Base-by-base conservation (phyloP, 495 filamentous ascomycete species). In the Patellaria atrata region DNA sequence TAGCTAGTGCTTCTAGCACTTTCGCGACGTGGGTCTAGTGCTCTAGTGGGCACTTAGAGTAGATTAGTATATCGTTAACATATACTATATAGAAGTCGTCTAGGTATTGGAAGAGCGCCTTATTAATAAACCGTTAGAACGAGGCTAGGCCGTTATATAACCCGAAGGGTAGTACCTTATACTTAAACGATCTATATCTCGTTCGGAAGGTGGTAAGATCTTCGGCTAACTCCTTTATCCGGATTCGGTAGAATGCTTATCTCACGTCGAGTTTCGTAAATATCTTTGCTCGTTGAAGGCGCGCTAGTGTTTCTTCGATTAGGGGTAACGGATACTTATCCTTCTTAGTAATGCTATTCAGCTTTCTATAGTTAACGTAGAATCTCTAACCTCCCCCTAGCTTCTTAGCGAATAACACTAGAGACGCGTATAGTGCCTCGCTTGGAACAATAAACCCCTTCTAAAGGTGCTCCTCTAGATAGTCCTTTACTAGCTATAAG, bases 281-380 rank as follows among this genome's bases (percentile, higher is more conserved):
- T 15, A 52, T 47, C 28, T 44, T 57, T 3, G 51, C 48, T 24
- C 38, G 41, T 0, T 13, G 18, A 0, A 71, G 18, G 0, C 41
- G 16, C n/a, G 44, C 18, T 2, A 70, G 26, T 0, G 53, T 50
- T 32, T 73, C 55, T n/a, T 62, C 27, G 15, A 69, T 65, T 9
- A 66, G 27, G 0, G 60, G 63, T 0, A 71, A 26, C 0, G 59
- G 57, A 29, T 68, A 65, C 0, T 44, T 20, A 23, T 73, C 56
- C 37, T 63, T 64, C 3, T 39, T 44, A 0, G 53, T 70, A 0
- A 67, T 31, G 0, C 18, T 29, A 37, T 72, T 72, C 0, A 70
- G 29, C n/a, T n/a, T n/a, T n/a, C n/a, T n/a, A n/a, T n/a, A n/a
- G n/a, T 71, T 52, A 0, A 68, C 43, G 51, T 53, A 71, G 24